Conservation (phyloP, 2,329 filamentous ascomycete species). For the Beauveria sp. region DNA sequence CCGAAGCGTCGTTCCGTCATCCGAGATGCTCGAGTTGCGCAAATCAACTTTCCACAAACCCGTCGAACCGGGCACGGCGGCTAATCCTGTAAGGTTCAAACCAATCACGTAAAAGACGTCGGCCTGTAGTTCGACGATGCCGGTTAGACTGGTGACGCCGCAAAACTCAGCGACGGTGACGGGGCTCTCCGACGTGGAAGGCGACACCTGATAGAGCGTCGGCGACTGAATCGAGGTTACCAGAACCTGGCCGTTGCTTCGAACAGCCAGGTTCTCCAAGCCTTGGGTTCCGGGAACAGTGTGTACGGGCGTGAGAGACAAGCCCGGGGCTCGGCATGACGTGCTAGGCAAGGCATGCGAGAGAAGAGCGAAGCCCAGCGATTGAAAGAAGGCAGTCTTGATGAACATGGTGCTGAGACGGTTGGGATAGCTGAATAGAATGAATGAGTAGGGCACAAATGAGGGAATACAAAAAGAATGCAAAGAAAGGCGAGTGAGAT, state of each 20-base stretch:
- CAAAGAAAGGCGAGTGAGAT: no score
- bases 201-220: background rate
- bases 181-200: background rate
- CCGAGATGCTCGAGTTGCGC: background rate
- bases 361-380: no score
- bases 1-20: background rate
- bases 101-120: background rate
- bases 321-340: no score
- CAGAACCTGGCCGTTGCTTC: background rate
- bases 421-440: no score
- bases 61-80: background rate
- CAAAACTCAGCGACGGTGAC: background rate
- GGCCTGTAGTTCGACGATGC: background rate
- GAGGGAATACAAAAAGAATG: no score
- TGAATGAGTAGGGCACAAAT: no score
- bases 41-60: background rate
- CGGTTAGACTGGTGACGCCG: background rate
- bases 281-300: no score
- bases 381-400: no score
- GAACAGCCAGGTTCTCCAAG: background rate
- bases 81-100: background rate
- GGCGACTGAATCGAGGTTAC: background rate
- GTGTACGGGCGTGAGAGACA: no score
- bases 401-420: no score
- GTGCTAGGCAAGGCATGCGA: no score